Evolutionary conservation across 148 eudicot genomes (phyloP).

Genomic region (Talinum fruticosum): DNA sequence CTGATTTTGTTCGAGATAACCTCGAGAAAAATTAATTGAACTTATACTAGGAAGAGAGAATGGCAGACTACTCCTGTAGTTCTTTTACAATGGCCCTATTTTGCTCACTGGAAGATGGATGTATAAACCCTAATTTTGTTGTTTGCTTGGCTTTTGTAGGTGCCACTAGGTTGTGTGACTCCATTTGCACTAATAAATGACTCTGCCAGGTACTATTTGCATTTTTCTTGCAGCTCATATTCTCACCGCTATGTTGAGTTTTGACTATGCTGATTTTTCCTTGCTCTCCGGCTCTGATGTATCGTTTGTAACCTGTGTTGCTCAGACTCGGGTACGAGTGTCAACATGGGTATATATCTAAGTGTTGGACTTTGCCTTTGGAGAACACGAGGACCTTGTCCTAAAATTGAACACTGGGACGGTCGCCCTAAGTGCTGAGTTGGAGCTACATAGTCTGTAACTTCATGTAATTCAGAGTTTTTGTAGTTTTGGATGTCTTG

Average conservation of each 20-base stretch:
- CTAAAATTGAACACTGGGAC: too few species aligned
- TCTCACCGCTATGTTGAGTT: not conserved
- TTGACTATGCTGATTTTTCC: not conserved
- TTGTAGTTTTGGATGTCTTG: not conserved
- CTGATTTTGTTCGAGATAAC: not conserved
- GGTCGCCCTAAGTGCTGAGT: too few species aligned
- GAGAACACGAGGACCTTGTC: too few species aligned
- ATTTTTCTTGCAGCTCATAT: not conserved
- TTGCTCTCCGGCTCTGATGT: not conserved
- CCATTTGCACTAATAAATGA: conserved; percentile 87
- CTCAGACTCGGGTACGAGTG: too few species aligned
- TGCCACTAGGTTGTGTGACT: conserved; percentile 91
- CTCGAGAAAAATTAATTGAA: not conserved
- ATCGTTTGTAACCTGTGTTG: not conserved
- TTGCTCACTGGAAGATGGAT: not conserved
- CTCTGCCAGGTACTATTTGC: conserved; percentile 61
- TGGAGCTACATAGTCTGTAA: too few species aligned
- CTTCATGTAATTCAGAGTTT: not conserved
- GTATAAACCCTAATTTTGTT: conserved; percentile 12
- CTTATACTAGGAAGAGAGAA: not conserved
- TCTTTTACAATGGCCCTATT: not conserved
- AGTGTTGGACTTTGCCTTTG: too few species aligned
- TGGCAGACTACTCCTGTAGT: not conserved
- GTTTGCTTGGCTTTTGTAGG: conserved; percentile 48
- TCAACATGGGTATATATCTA: too few species aligned